Evolutionary conservation across 441 rosid genomes (phyloP).

Genomic region (Heliophila coronopifolia): DNA sequence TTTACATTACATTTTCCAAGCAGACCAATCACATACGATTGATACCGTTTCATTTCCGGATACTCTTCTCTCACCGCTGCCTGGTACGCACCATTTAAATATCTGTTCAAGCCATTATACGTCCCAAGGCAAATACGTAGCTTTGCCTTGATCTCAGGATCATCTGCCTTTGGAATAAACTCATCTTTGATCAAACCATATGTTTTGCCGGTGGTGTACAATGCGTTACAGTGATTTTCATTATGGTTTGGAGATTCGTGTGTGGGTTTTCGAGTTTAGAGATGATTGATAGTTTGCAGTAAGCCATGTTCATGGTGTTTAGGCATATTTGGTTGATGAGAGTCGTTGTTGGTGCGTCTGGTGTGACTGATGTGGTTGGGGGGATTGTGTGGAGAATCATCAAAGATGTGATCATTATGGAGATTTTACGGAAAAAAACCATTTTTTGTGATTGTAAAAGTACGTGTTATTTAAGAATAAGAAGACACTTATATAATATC

Average conservation of each 20-base stretch:
- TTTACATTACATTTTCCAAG: background rate
- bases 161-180: background rate
- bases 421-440: background rate
- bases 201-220: background rate
- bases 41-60: conserved; percentile 8
- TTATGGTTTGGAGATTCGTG: background rate
- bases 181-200: background rate
- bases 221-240: background rate
- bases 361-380: background rate
- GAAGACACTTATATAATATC: too few species aligned
- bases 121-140: conserved; percentile 1
- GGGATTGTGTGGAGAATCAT: background rate
- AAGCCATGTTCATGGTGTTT: background rate
- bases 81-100: background rate
- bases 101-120: background rate
- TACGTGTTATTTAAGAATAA: too few species aligned
- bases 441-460: too few species aligned
- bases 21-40: conserved; percentile 5
- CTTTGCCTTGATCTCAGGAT: background rate
- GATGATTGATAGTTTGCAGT: conserved; percentile 1
- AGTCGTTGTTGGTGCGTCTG: conserved; percentile 8
- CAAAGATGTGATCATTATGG: background rate
- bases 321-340: conserved; percentile 2
- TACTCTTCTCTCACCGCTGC: background rate
- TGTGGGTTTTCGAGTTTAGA: background rate